Percentiles rank a stretch among this genome's conserved stretches.
Conservation (phyloP, 1,139 yeast species). For the Blastobotrys buckinghamii region DNA sequence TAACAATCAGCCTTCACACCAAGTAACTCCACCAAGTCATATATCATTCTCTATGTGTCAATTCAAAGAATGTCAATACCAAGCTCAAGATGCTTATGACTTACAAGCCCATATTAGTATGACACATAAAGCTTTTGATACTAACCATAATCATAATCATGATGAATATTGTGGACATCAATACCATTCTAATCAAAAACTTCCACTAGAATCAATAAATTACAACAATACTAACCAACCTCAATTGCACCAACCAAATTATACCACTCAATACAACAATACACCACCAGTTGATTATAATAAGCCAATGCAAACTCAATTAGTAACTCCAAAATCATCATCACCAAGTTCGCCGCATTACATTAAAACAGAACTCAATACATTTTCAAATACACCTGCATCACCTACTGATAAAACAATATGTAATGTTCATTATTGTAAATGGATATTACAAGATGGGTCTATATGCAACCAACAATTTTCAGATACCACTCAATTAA, state of each 20-base stretch:
- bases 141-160: too few relatives aligned
- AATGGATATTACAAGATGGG: constrained; percentile 42
- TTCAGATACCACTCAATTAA: constrained; percentile 51
- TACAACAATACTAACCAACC: too few relatives aligned
- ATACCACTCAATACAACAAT: too few relatives aligned
- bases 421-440: constrained; percentile 31
- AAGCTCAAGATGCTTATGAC: constrained; percentile 45
- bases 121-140: constrained; percentile 21
- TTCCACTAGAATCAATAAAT: too few relatives aligned
- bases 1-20: not conserved
- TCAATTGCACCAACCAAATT: too few relatives aligned
- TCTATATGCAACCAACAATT: constrained; percentile 48
- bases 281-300: too few relatives aligned
- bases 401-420: not conserved
- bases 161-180: not conserved
- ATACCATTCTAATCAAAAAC: not conserved
- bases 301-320: too few relatives aligned
- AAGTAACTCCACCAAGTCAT: constrained; percentile 8
- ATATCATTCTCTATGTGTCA: constrained; percentile 46
- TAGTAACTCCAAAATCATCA: too few relatives aligned
- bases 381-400: not conserved
- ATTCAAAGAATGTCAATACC: constrained; percentile 64
- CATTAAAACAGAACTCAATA: not conserved
- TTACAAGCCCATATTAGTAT: constrained; percentile 52
- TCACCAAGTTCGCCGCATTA: not conserved